Evolutionary conservation across 2,329 filamentous ascomycete species (phyloP), one percentile per base, ranked within the genome.

Genomic region (Hortaea werneckii): DNA sequence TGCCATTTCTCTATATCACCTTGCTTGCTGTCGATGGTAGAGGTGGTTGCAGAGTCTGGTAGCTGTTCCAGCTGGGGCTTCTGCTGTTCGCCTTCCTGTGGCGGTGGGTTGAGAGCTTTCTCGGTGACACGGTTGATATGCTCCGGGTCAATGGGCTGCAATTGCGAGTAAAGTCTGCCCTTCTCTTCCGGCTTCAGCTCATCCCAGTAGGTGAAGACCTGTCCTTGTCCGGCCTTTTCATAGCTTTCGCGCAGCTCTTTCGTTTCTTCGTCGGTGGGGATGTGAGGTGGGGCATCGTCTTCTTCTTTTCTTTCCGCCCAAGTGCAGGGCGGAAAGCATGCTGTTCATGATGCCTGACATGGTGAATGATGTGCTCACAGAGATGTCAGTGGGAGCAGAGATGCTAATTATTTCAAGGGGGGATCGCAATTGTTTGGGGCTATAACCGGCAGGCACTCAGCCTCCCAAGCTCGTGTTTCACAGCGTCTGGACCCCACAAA

Each of bases 171-270:
- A 47, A 98, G 79, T 6, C 75, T 67, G 39, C 81, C 80, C 71
- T 94, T 87, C 54, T 95, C 87, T 43, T 75, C 67, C 12, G 75
- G 69, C 51, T 74, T 73, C 52, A 98, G 82, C 51, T 82, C 77
- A 62, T 95, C 87, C 73, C 85, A 95, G 69, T 89, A 96, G 47
- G 82, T 75, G 61, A 94, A 87, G 53, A 94, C 85, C 54, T 94
- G 87, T 47, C 78, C 83, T 68, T 94, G 87, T 29, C 76, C 78
- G 41, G 84, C 85, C 55, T 81, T 76, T 51, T 77, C 72, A 70
- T 89, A 94, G 64, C 83, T 84, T 53, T 82, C 70, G 66, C 78
- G 79, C 37, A 94, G 77, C 56, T 78, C 67, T 46, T 79, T 73
- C 58, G 88, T 70, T 61, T 86, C 77, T 52, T 85, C 78, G 47